phyloP scores from a whole-genome alignment of 2,329 filamentous ascomycete species.

The Colletotrichum sp. region DNA sequence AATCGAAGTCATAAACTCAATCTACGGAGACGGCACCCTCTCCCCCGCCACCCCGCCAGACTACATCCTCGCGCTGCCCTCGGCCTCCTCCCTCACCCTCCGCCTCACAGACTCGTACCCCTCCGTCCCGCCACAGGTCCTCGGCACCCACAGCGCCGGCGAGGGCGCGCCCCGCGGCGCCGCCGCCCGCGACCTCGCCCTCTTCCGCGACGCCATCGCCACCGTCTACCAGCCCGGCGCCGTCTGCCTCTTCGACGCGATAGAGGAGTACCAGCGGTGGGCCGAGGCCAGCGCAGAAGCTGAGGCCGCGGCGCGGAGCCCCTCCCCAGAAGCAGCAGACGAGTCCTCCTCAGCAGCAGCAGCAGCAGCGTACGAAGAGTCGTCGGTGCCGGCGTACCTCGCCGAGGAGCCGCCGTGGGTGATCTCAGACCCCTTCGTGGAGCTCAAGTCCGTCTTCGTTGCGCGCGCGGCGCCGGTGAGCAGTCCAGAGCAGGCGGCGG shows the following conservation, averaged over 20 bases:
- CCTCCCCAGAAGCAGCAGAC: not conserved
- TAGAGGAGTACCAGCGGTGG: conserved; percentile 67
- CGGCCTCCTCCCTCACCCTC: conserved; percentile 62
- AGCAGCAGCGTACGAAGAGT: conserved; percentile 25
- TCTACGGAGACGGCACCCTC: conserved; percentile 76
- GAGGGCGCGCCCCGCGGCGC: conserved; percentile 71
- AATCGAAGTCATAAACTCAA: conserved; percentile 82
- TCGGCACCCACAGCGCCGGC: conserved; percentile 82
- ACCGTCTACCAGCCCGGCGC: conserved; percentile 74
- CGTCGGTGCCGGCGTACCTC: not conserved
- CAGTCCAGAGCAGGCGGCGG: conserved; percentile 73
- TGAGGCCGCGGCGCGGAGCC: not conserved
- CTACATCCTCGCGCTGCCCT: conserved; percentile 72
- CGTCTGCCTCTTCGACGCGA: conserved; percentile 90
- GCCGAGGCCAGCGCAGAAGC: conserved; percentile 19
- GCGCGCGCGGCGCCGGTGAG: conserved; percentile 75
- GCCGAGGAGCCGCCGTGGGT: conserved; percentile 64
- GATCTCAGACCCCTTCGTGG: conserved; percentile 74
- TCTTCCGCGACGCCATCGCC: conserved; percentile 71
- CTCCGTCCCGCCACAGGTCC: conserved; percentile 70
- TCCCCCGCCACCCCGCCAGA: conserved; percentile 40
- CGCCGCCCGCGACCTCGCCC: conserved; percentile 71
- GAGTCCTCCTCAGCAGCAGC: conserved; percentile 13
- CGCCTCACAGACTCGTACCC: conserved; percentile 80
- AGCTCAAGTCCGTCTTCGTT: conserved; percentile 88